Base-by-base conservation (phyloP, 257 asterid genomes). In the Ehretia macrophylla region DNA sequence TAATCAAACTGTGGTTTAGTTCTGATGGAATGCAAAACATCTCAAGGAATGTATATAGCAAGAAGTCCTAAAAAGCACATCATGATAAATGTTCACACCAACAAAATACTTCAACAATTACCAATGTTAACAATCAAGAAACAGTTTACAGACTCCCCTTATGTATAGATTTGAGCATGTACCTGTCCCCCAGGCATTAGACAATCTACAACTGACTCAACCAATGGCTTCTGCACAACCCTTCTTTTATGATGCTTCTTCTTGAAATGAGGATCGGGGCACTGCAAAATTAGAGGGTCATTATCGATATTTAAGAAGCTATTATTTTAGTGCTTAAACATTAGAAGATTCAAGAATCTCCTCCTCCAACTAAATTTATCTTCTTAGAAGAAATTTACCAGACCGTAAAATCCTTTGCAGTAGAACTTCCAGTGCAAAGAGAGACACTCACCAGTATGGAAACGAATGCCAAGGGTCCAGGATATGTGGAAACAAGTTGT, bases 231-330 rank as follows among this genome's bases (percentile, higher is more conserved):
- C 76, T 86, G 97, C 55, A 86, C 86, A n/a, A 92, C 89, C 75
- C 99, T 83, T 75, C 98, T 76, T 72, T 92, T 92, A 65, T 68
- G 95, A 70, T 88, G 84, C 58, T 72, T 92, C 61, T 81, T 88
- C 93, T 92, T 92, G 75, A 88, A 92, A 80, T 92, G 93, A 13
- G 99, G 97, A 63, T 92, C 99, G 14, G 99, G 99, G 65, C 97
- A 92, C 99, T 92, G 87, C 79, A 81, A 60, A 58, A 70, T 10
- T 18, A 59, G 66, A 14, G 65, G 58, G 64, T 17, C 21, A 47
- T 23, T 49, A n/a, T 45, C n/a, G 54, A 49, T 19, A 8, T n/a
- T 19, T 49, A 49, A 17, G 27, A 0, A 49, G 54, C 10, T 1
- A 27, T 6, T 27, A 27, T 42, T 42, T 38, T 42, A 42, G 16